Evolutionary conservation across 2,329 filamentous ascomycete genomes (phyloP).

Genomic region (Fusarium clavum): DNA sequence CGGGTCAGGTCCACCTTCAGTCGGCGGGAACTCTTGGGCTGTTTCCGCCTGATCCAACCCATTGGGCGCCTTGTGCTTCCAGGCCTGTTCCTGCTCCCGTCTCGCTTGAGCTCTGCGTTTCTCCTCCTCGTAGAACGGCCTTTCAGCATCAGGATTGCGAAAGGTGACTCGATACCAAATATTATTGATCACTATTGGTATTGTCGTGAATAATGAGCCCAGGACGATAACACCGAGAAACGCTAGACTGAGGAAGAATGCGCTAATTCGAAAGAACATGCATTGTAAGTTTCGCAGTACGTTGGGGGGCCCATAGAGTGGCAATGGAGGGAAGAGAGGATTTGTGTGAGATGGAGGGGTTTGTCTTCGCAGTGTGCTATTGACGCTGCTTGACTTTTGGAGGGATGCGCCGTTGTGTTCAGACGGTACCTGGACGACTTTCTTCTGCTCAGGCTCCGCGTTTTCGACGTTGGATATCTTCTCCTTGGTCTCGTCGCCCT

Average conservation of each 20-base stretch:
- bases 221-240: slow-evolving; percentile 83
- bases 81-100: slow-evolving; percentile 68
- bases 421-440: slow-evolving; percentile 43
- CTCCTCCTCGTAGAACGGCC: slow-evolving; percentile 83
- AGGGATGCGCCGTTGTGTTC: slow-evolving; percentile 51
- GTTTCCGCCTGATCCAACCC: slow-evolving; percentile 57
- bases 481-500: slow-evolving; percentile 44
- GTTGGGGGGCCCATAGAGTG: slow-evolving; percentile 82
- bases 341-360: slow-evolving; percentile 77
- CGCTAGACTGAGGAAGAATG: slow-evolving; percentile 79
- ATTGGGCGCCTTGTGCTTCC: slow-evolving; percentile 63
- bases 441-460: slow-evolving; percentile 41
- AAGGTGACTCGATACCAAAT: slow-evolving; percentile 67
- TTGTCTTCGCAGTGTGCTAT: slow-evolving; percentile 58
- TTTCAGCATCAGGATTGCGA: slow-evolving; percentile 66
- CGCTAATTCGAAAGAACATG: slow-evolving; percentile 71
- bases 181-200: slow-evolving; percentile 64
- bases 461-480: slow-evolving; percentile 49
- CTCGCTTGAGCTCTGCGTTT: slow-evolving; percentile 67
- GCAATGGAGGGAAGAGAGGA: slow-evolving; percentile 85
- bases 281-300: slow-evolving; percentile 73
- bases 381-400: slow-evolving; percentile 58
- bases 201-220: slow-evolving; percentile 76
- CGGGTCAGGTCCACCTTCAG: slow-evolving; percentile 83
- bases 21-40: slow-evolving; percentile 73